These are phyloP conservation scores for Colletotrichum musae DNA, from an alignment of 2,329 filamentous ascomycete species.

Conservation along the genomic window DNA sequence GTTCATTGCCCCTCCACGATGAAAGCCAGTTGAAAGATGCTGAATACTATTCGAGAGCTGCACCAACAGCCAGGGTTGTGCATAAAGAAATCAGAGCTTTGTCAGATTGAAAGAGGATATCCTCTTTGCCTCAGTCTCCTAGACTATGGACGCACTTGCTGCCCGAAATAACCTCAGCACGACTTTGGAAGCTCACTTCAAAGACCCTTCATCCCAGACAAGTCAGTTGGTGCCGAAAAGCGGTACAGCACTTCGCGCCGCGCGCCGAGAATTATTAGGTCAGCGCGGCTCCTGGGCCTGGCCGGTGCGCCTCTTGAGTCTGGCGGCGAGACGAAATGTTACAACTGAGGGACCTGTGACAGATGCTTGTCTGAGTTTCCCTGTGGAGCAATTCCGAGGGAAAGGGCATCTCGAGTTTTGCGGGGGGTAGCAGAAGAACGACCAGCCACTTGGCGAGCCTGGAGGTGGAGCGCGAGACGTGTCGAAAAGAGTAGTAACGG, in stretches of 20 bases:
- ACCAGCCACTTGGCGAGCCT: constrained; percentile 14
- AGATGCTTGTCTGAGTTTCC: constrained; percentile 21
- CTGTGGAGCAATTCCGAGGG: constrained; percentile 11
- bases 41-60: neutral
- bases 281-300: neutral
- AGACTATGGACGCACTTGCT: neutral
- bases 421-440: neutral
- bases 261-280: constrained; percentile 1
- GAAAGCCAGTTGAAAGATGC: neutral
- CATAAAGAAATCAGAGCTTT: neutral
- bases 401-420: constrained; percentile 3
- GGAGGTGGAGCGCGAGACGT: neutral
- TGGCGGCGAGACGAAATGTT: constrained; percentile 12
- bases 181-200: neutral
- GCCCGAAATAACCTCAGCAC: neutral
- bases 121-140: neutral
- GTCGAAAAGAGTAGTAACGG: too few species aligned
- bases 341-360: constrained; percentile 27
- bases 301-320: neutral
- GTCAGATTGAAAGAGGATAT: neutral
- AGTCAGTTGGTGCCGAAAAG: constrained; percentile 13
- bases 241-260: neutral
- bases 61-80: neutral
- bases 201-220: constrained; percentile 6
- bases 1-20: neutral